Evolutionary conservation across 306 rosid species (phyloP), one percentile per base, ranked within the genome.

Genomic region (Notholithocarpus densiflorus): DNA sequence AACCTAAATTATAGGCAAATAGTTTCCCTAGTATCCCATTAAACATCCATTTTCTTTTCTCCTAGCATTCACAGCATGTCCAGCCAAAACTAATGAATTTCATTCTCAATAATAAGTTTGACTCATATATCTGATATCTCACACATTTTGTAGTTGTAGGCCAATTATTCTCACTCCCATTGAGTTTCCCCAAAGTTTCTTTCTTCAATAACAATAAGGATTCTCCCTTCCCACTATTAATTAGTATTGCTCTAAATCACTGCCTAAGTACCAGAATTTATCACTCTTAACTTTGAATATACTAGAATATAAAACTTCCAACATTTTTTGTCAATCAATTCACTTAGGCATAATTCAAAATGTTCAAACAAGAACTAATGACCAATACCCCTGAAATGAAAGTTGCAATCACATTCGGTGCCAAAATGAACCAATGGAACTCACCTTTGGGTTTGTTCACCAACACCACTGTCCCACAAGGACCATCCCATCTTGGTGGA

Each of bases 361-460:
- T 40, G 40, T 62, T 70, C 23, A 56, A 70, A 26, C 32, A 34
- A 56, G 13, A 23, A 57, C 48, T 1, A 19, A 27, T 2, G 34
- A 43, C 3, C 23, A 13, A 21, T 19, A 20, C 5, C 48, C 29
- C 69, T 19, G 17, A 1, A 21, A 19, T 26, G n/a, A 52, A 72
- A 4, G 14, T 18, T 27, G 7, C 29, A 37, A 21, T 57, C 73
- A 48, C 12, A 43, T 62, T 52, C 19, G n/a, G 4, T 19, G 55
- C 51, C 29, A 53, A 20, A 43, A 40, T 31, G 17, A 80, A 70
- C 26, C 70, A 31, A 74, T n/a, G 20, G 24, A 13, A 75, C 76
- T 81, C 32, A 91, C 98, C 98, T 91, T 92, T 94, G 53, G 98
- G 98, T 78, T 94, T 94, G 89, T 94, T 92, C 80, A 94, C 80